Evolutionary conservation across 2,329 filamentous ascomycete genomes (phyloP).

Genomic region (Hypoxylon sp.): DNA sequence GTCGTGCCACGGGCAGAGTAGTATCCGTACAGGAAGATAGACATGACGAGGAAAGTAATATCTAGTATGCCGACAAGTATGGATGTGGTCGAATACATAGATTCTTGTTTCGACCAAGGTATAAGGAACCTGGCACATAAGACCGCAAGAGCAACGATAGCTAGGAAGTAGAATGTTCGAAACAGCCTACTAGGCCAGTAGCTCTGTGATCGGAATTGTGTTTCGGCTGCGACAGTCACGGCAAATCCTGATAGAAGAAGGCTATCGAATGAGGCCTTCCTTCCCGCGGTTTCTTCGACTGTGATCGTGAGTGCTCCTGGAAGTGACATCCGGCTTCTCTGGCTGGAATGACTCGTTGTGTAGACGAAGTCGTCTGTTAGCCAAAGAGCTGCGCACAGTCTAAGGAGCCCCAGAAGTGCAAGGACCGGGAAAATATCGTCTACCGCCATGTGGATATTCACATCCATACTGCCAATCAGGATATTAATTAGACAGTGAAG

Average conservation of each 20-base stretch:
- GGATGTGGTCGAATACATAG: constrained; percentile 24
- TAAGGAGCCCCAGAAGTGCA: constrained; percentile 42
- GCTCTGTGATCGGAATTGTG: constrained; percentile 9
- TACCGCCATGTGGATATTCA: constrained; percentile 15
- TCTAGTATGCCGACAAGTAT: constrained; percentile 9
- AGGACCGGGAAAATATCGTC: constrained; percentile 42
- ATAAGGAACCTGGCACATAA: constrained; percentile 10
- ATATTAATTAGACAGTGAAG: constrained; percentile 16
- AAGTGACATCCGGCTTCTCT: neutral
- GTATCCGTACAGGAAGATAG: constrained; percentile 13
- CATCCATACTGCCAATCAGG: constrained; percentile 9
- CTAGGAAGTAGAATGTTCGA: neutral
- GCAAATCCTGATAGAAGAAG: constrained; percentile 8
- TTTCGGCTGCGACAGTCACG: neutral
- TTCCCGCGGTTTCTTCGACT: neutral
- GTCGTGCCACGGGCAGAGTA: constrained; percentile 8
- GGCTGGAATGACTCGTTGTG: constrained; percentile 4
- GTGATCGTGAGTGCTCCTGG: neutral
- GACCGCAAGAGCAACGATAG: neutral
- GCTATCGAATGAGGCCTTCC: constrained; percentile 23
- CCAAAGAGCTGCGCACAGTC: constrained; percentile 45
- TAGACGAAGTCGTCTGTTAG: constrained; percentile 40
- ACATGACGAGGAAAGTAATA: constrained; percentile 1
- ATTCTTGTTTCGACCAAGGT: constrained; percentile 6
- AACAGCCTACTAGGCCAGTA: constrained; percentile 21